Conservation (phyloP, 2,329 filamentous ascomycete genomes). For the Fusarium abutilonis region DNA sequence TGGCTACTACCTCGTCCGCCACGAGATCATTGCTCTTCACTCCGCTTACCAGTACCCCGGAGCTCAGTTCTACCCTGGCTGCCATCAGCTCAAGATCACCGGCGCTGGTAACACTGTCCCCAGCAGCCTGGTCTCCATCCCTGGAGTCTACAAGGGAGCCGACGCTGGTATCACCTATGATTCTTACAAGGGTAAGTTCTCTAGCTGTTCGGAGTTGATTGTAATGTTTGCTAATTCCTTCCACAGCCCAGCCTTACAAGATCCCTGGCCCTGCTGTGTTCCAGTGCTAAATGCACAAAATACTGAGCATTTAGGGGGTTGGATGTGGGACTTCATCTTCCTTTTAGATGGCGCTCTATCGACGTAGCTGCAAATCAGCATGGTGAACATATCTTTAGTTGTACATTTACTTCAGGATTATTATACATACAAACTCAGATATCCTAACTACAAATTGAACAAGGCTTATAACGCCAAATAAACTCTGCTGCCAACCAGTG, state of each 20-base stretch:
- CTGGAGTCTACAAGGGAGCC: slow-evolving; percentile 61
- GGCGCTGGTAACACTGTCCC: slow-evolving; percentile 58
- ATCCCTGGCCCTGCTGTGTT: slow-evolving; percentile 61
- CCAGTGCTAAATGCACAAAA: slow-evolving; percentile 51
- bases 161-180: slow-evolving; percentile 65
- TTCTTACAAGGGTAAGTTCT: slow-evolving; percentile 56
- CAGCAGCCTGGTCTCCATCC: slow-evolving; percentile 59
- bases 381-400: slow-evolving; percentile 2
- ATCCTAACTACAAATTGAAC: slow-evolving; percentile 12
- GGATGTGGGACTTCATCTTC: not conserved
- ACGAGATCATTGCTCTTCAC: slow-evolving; percentile 67
- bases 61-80: slow-evolving; percentile 67
- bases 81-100: slow-evolving; percentile 65
- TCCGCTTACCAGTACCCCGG: slow-evolving; percentile 59
- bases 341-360: slow-evolving; percentile 21
- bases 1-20: slow-evolving; percentile 67
- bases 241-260: slow-evolving; percentile 53
- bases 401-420: slow-evolving; percentile 16
- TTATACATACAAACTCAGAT: slow-evolving; percentile 17
- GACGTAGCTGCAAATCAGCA: slow-evolving; percentile 17
- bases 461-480: slow-evolving; percentile 1
- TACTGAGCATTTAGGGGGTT: not conserved
- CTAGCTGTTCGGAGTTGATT: not conserved
- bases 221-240: not conserved
- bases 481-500: not conserved